These are phyloP conservation scores for Microsporum audouinii DNA, from an alignment of 2,329 filamentous ascomycete species.

Conservation along the genomic window DNA sequence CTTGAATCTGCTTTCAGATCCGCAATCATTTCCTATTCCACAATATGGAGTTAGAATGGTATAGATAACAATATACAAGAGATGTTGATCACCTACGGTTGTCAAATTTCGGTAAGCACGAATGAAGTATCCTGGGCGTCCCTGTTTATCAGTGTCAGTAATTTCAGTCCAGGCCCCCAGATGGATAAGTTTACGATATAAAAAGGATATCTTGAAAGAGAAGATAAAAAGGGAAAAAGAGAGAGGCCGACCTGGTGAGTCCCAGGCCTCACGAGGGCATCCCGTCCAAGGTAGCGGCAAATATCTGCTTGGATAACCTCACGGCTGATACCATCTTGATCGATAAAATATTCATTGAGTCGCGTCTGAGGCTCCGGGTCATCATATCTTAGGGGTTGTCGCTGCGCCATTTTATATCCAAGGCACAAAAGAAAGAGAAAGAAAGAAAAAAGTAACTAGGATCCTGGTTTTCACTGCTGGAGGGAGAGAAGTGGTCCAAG, in stretches of 20 bases:
- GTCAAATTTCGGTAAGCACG: constrained; percentile 69
- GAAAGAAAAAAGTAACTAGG: neutral
- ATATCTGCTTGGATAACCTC: constrained; percentile 78
- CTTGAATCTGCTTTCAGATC: constrained; percentile 44
- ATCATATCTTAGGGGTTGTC: constrained; percentile 20
- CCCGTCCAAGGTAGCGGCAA: constrained; percentile 71
- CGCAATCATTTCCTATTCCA: constrained; percentile 43
- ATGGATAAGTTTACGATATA: constrained; percentile 5
- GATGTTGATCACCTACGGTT: constrained; percentile 45
- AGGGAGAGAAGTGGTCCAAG: neutral
- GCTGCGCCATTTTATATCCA: constrained; percentile 28
- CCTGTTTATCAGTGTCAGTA: constrained; percentile 39
- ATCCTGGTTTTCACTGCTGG: neutral
- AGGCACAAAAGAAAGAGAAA: constrained; percentile 8
- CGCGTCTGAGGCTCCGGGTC: constrained; percentile 17
- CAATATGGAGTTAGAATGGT: neutral
- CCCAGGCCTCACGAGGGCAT: constrained; percentile 65
- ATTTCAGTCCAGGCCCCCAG: neutral
- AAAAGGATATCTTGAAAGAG: neutral
- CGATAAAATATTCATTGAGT: constrained; percentile 69
- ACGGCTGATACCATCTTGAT: constrained; percentile 67
- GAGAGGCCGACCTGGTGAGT: constrained; percentile 53
- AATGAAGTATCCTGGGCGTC: constrained; percentile 62
- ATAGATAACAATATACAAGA: neutral
- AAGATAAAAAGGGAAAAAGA: constrained; percentile 15